phyloP scores from a whole-genome alignment of 2,329 filamentous ascomycete species.

The Penicillium polonicum region DNA sequence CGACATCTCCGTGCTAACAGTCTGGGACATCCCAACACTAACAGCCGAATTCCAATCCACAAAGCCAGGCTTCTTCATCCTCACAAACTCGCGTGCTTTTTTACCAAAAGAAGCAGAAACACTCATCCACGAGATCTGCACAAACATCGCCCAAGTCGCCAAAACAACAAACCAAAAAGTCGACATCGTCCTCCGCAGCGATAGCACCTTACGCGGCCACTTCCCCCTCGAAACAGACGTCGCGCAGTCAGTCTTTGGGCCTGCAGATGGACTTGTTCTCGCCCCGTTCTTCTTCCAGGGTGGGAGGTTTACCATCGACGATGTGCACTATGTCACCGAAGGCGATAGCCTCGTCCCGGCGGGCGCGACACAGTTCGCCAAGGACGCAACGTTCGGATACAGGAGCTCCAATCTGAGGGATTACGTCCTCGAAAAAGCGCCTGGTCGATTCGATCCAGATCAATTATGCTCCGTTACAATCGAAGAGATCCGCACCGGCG shows the following conservation, averaged over 20 bases:
- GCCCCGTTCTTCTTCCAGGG: slow-evolving; percentile 62
- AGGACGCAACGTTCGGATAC: slow-evolving; percentile 59
- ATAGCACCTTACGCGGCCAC: slow-evolving; percentile 58
- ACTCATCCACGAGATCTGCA: slow-evolving; percentile 54
- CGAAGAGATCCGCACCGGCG: slow-evolving; percentile 50
- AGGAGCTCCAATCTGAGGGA: slow-evolving; percentile 53
- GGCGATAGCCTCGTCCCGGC: slow-evolving; percentile 52
- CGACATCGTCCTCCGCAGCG: slow-evolving; percentile 58
- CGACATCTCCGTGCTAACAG: slow-evolving; percentile 55
- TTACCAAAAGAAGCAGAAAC: slow-evolving; percentile 49
- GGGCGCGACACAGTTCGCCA: slow-evolving; percentile 55
- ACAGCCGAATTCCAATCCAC: slow-evolving; percentile 45
- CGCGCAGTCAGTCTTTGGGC: slow-evolving; percentile 51
- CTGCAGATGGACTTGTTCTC: slow-evolving; percentile 54
- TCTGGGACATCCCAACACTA: slow-evolving; percentile 52
- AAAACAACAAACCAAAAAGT: slow-evolving; percentile 42
- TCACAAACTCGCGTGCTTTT: slow-evolving; percentile 60
- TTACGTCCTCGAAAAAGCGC: slow-evolving; percentile 56
- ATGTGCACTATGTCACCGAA: slow-evolving; percentile 60
- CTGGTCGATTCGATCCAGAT: slow-evolving; percentile 41
- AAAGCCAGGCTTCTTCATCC: slow-evolving; percentile 57
- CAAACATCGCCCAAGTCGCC: slow-evolving; percentile 50
- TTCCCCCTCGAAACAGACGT: slow-evolving; percentile 58
- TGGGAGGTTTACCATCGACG: slow-evolving; percentile 56
- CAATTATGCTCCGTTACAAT: slow-evolving; percentile 48